Evolutionary conservation across 164 flowering plant species (phyloP).

Genomic region (Sedum album): DNA sequence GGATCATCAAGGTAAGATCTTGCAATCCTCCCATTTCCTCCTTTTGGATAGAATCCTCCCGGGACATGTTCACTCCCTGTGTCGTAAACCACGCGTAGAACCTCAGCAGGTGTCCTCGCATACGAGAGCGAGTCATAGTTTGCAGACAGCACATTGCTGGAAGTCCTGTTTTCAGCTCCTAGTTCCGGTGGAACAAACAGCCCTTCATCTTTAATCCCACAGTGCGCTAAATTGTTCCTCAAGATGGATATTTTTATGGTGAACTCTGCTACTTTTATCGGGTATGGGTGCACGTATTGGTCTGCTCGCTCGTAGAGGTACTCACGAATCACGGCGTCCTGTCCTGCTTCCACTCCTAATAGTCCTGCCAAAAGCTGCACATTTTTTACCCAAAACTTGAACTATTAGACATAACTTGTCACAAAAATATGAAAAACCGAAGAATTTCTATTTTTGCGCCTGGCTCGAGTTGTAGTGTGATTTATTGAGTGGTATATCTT

Average conservation of each 20-base stretch:
- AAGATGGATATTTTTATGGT: conserved; percentile 32
- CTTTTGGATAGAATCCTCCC: conserved; percentile 43
- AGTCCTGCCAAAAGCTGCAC: conserved; percentile 46
- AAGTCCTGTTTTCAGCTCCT: conserved; percentile 36
- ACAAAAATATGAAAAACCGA: too few relatives aligned
- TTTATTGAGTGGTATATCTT: not conserved
- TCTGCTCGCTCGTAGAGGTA: conserved; percentile 33
- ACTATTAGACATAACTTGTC: too few relatives aligned
- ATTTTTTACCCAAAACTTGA: not conserved
- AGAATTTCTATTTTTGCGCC: too few relatives aligned
- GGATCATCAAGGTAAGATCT: conserved; percentile 15
- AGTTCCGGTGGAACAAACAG: conserved; percentile 28
- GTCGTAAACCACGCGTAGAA: conserved; percentile 43
- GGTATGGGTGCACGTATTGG: conserved; percentile 33
- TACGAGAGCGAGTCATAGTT: conserved; percentile 32
- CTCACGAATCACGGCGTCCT: conserved; percentile 48
- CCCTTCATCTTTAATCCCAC: conserved; percentile 63
- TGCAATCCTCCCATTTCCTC: conserved; percentile 48
- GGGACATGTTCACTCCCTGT: conserved; percentile 35
- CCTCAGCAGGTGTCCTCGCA: conserved; percentile 38
- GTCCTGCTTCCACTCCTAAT: conserved; percentile 60
- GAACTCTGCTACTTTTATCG: conserved; percentile 42
- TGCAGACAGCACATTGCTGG: conserved; percentile 34
- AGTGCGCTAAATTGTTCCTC: conserved; percentile 31
- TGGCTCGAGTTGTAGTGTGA: not conserved